These are phyloP conservation scores for Heteromeles arbutifolia DNA, from an alignment of 306 rosid species.

Conservation along the genomic window DNA sequence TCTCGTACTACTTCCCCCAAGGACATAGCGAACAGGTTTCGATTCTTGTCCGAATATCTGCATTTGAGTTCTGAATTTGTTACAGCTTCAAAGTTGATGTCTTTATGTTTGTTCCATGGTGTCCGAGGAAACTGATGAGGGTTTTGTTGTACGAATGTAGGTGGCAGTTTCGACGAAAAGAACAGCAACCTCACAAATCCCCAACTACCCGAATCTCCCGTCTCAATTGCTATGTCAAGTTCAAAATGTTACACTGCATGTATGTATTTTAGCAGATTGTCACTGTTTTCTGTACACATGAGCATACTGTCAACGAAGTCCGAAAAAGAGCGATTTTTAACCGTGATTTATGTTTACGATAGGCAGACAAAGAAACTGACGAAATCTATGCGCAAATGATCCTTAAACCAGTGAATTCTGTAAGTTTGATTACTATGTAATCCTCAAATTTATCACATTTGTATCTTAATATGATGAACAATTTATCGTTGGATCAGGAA, in stretches of 20 bases:
- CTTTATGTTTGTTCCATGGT: not conserved
- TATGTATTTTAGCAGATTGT: conserved; percentile 23
- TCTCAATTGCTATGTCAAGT: conserved; percentile 90
- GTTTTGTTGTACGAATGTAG: conserved; percentile 28
- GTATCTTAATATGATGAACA: not conserved
- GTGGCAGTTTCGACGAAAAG: conserved; percentile 90
- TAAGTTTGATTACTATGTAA: conserved; percentile 33
- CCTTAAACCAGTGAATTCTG: conserved; percentile 87
- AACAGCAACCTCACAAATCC: conserved; percentile 88
- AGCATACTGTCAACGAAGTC: not conserved
- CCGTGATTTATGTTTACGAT: conserved; percentile 15
- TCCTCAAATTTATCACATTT: not conserved
- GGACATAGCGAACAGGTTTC: conserved; percentile 97
- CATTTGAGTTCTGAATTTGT: not conserved
- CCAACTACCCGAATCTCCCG: conserved; percentile 84
- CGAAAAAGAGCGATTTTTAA: not conserved
- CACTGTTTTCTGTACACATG: not conserved
- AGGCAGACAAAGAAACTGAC: conserved; percentile 96
- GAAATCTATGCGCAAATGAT: conserved; percentile 97
- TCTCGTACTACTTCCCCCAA: conserved; percentile 90
- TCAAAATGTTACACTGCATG: conserved; percentile 80
- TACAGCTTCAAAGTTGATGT: not conserved
- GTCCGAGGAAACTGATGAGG: conserved; percentile 9
- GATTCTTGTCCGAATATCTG: not conserved
- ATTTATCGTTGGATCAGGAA: conserved; percentile 41